phyloP scores from a whole-genome alignment of 495 filamentous ascomycete species.

The Talaromyces liani region DNA sequence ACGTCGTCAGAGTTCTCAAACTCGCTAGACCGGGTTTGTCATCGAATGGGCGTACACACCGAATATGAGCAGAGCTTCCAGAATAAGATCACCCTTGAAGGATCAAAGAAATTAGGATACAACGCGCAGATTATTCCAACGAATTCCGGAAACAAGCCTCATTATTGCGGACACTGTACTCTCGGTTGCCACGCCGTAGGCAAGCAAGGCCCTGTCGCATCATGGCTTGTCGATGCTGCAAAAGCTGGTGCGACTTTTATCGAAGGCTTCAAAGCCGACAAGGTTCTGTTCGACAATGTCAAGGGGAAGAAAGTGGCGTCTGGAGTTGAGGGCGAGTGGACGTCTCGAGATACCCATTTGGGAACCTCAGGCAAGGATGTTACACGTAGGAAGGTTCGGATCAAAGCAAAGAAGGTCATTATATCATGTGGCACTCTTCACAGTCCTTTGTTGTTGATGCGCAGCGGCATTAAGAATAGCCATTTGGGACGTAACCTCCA shows the following conservation, averaged over 20 bases:
- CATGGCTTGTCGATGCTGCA: constrained; percentile 72
- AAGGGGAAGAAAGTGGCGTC: constrained; percentile 49
- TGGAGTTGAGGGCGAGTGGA: constrained; percentile 69
- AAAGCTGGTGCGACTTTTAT: constrained; percentile 68
- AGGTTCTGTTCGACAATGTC: constrained; percentile 56
- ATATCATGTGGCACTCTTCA: constrained; percentile 66
- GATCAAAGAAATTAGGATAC: constrained; percentile 69
- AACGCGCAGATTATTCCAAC: constrained; percentile 63
- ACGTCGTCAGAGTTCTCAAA: constrained; percentile 66
- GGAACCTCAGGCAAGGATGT: constrained; percentile 42
- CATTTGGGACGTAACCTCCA: constrained; percentile 84
- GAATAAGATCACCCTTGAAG: constrained; percentile 65
- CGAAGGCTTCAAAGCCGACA: constrained; percentile 66
- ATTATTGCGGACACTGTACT: constrained; percentile 75
- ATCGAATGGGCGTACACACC: constrained; percentile 72
- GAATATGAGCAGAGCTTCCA: constrained; percentile 62
- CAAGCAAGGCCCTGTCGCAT: constrained; percentile 72
- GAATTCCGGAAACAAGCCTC: constrained; percentile 61
- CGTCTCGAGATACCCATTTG: constrained; percentile 55
- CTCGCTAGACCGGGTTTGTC: constrained; percentile 64
- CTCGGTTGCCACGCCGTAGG: constrained; percentile 64
- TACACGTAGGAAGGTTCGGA: constrained; percentile 49
- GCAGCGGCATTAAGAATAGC: constrained; percentile 65
- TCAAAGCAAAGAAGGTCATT: constrained; percentile 79
- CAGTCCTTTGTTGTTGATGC: constrained; percentile 66